A percentile compares a stretch with the other conserved stretches of the same genome.
Evolutionary conservation across 352 stramenopile species (phyloP).

Genomic region (Bremia lactucae): DNA sequence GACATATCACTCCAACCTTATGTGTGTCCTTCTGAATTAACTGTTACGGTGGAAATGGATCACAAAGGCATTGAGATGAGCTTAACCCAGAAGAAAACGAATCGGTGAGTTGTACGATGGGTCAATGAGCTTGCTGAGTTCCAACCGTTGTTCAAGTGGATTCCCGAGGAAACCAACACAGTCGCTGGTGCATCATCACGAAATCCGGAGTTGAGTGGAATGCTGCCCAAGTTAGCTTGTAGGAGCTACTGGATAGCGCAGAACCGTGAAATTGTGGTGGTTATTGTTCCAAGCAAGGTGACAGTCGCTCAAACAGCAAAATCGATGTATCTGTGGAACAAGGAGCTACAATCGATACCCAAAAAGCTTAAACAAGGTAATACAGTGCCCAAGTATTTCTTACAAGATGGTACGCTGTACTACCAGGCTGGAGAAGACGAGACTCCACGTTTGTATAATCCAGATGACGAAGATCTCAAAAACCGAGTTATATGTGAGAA

Average conservation of each 20-base stretch:
- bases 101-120: slow-evolving; percentile 7
- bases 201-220: slow-evolving; percentile 2
- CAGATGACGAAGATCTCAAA: no score
- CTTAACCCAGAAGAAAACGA: slow-evolving; percentile 11
- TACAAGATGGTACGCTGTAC: no score
- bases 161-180: slow-evolving; percentile 1
- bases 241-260: not conserved
- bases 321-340: no score
- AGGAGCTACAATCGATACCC: no score
- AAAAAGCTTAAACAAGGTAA: no score
- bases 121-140: slow-evolving; percentile 8
- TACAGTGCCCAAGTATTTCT: no score
- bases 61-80: slow-evolving; percentile 9
- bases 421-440: no score
- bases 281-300: no score
- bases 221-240: slow-evolving; percentile 2
- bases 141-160: slow-evolving; percentile 3
- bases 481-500: slow-evolving; percentile 15
- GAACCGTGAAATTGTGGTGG: slow-evolving; percentile 6
- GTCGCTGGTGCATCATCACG: not conserved
- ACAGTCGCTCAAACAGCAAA: no score
- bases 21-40: no score
- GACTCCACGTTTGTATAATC: no score
- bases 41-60: slow-evolving; percentile 10
- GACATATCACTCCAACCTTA: no score